These are phyloP conservation scores for Podila epicladia DNA, from an alignment of 192 early-diverging fungal genomes.

Conservation along the genomic window DNA sequence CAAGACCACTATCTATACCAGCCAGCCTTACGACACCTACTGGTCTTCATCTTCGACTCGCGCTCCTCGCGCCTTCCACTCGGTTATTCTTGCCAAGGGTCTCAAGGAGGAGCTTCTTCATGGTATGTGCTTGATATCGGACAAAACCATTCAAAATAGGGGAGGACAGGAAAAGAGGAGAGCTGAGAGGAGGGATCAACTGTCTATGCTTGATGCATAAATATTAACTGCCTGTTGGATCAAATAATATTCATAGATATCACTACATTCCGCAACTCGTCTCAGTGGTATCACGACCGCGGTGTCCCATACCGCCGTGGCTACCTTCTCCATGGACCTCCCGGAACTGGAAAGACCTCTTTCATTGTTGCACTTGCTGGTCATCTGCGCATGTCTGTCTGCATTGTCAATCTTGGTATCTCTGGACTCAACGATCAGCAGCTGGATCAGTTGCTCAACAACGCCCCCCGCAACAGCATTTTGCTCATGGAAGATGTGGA, in stretches of 20 bases:
- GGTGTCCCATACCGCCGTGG: conserved; percentile 66
- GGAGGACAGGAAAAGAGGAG: no score
- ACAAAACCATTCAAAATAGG: not conserved
- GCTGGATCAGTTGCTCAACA: conserved; percentile 51
- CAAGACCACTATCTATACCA: conserved; percentile 50
- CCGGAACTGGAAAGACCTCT: conserved; percentile 65
- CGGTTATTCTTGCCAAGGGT: conserved; percentile 57
- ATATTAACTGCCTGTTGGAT: not conserved
- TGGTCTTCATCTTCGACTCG: conserved; percentile 43
- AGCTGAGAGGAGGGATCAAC: no score
- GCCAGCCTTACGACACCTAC: conserved; percentile 46
- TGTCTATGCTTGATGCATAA: not conserved
- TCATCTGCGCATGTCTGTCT: conserved; percentile 59
- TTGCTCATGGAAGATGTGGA: conserved; percentile 68
- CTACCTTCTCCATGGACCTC: conserved; percentile 63
- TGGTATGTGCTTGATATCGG: conserved; percentile 16
- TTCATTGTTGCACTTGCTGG: conserved; percentile 64
- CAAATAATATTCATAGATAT: conserved; percentile 44
- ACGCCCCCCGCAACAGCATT: conserved; percentile 57
- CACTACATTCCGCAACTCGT: conserved; percentile 50
- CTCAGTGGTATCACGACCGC: conserved; percentile 57
- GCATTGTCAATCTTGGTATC: conserved; percentile 58
- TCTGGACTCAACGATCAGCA: conserved; percentile 55
- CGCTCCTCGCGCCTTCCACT: conserved; percentile 55
- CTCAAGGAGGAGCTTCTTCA: conserved; percentile 55